Base-by-base conservation (phyloP, 2,329 filamentous ascomycete genomes). In the Epichloe aotearoae region DNA sequence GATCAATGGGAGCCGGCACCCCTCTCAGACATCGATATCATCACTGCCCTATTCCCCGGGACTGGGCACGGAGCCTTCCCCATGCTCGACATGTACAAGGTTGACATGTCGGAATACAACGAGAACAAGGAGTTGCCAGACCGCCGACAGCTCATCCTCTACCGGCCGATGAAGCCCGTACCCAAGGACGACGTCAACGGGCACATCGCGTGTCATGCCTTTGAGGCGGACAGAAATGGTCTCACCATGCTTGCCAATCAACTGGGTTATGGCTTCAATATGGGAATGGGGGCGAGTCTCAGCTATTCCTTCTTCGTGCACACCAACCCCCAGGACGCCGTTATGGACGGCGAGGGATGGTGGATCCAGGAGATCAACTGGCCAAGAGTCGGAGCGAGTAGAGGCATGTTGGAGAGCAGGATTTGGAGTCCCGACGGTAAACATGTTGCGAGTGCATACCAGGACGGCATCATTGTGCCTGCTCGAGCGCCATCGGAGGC, bases 341-440 rank as follows among this genome's bases (percentile, higher is more conserved):
- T 75, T 6, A 76, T 79, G 71, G 57, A 62, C 5, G 66, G 65
- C 3, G 62, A 66, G 3, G 64, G 64, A 12, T 79, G 76, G 75
- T 79, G 76, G 76, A 59, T 79, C 15, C 73, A 77, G 58, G 76
- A 79, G 58, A 65, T 66, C 1, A 67, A 58, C 34, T 78, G 75
- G 59, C 73, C 76, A 3, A 62, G 75, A 20, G 64, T 70, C 3
- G 70, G 63, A 20, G 69, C 71, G 2, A 73, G 73, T 0, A 64
- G 75, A 41, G 71, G 67, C 2, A 66, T 74, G 46, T 61, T 79
- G 53, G 65, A 73, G 59, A 71, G 66, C 50, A 73, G 73, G 62
- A 71, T 76, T 34, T 79, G 76, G 76, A 79, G 74, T 52, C 75
- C 76, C 0, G 56, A 61, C 3, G 75, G 76, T 3, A 65, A 70